Evolutionary conservation across 139 green algal genomes (phyloP), one percentile per base, ranked within the genome.

Genomic region (Gonium pectorale): DNA sequence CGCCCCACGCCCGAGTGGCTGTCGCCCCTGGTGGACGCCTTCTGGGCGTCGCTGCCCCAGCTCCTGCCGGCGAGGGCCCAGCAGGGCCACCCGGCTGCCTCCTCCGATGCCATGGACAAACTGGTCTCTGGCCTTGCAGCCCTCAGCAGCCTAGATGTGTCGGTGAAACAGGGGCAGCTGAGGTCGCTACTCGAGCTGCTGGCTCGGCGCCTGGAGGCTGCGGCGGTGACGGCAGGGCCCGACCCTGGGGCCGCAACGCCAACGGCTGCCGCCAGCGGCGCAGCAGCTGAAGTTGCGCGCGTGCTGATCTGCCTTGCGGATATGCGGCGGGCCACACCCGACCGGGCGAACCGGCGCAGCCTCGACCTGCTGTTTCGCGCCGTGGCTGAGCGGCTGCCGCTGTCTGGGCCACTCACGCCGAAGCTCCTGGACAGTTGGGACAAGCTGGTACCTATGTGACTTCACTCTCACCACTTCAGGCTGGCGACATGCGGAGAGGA

Each of bases 401-500:
- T 83, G n/a, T 73, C 77, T 21, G 77, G 77, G 43, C 62, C 60
- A 21, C n/a, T 83, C 9, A 83, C 77, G 13, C 24, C 77, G 9
- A 7, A 22, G 31, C 77, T 83, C 43, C 62, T 83, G 17, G 60
- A 83, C 31, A 40, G 19, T 4, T 83, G 77, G 77, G 77, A 83
- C 77, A 73, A 74, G 62, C n/a, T 83, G 33, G 62, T 83, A 31
- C 77, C 77, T 3, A 37, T 79, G n/a, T 79, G 66, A 79, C 56
- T 56, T 13, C n/a, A n/a, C n/a, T n/a, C n/a, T n/a, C n/a, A n/a
- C n/a, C n/a, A n/a, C n/a, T n/a, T n/a, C n/a, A n/a, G n/a, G n/a
- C n/a, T n/a, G n/a, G n/a, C n/a, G n/a, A n/a, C n/a, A n/a, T n/a
- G n/a, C n/a, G n/a, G n/a, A n/a, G n/a, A n/a, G n/a, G n/a, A n/a